These are phyloP conservation scores for Scutellaria galericulata DNA, from an alignment of 257 asterid species.

Conservation along the genomic window DNA sequence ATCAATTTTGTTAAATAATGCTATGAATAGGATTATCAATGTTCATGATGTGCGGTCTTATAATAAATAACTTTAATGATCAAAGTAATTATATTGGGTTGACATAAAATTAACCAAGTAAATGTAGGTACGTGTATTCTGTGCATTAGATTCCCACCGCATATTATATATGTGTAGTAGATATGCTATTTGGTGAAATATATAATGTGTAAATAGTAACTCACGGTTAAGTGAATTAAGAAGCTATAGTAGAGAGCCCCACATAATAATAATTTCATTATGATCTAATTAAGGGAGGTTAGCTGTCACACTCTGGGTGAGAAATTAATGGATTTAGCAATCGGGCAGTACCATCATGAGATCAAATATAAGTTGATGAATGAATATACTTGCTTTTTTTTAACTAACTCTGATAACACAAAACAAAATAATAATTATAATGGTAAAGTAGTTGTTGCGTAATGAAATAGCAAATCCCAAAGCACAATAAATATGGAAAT, in stretches of 20 bases:
- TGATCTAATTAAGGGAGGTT: background rate
- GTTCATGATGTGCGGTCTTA: background rate
- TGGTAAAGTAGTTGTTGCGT: slow-evolving; percentile 1
- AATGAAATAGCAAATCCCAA: slow-evolving; percentile 30
- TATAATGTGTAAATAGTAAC: no score
- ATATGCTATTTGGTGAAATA: no score
- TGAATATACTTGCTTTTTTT: background rate
- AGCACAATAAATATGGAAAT: slow-evolving; percentile 31
- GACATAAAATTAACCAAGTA: slow-evolving; percentile 25
- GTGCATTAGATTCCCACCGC: no score
- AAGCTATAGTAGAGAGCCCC: slow-evolving; percentile 16
- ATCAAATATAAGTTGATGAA: background rate
- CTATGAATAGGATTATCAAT: background rate
- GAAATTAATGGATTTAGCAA: slow-evolving; percentile 25
- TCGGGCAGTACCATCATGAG: background rate
- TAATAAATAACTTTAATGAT: slow-evolving; percentile 5
- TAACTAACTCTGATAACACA: background rate
- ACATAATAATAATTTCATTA: background rate
- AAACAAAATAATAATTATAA: background rate
- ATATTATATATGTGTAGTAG: no score
- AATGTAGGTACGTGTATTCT: slow-evolving; percentile 4
- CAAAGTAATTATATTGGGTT: background rate
- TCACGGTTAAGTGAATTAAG: background rate
- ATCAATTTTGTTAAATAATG: slow-evolving; percentile 24
- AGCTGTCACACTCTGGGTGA: slow-evolving; percentile 24